Evolutionary conservation across 2,329 filamentous ascomycete genomes (phyloP), one percentile per base, ranked within the genome.

Genomic region (Beauveria medogensis): DNA sequence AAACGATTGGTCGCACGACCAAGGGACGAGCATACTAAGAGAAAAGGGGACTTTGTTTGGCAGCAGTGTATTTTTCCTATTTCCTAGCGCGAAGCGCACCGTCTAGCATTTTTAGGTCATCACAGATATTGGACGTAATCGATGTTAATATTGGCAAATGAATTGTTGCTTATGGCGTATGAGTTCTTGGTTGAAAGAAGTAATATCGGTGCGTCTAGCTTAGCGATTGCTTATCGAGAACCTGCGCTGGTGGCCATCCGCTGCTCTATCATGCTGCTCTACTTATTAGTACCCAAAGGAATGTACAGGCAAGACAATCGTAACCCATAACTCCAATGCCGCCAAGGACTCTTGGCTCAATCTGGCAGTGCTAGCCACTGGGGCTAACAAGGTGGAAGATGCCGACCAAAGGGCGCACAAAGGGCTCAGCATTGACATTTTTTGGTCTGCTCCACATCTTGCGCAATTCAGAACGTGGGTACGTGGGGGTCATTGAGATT

Each of bases 1-100:
- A 82, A 72, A 84, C 82, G 18, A 73, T 84, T 50, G 82, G 82
- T 16, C 75, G 76, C 62, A 71, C 77, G 37, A 74, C 69, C 3
- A 71, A 70, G 20, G 78, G 78, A 26, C 60, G 59, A 30, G 65
- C 64, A 22, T 67, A 64, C 51, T 55, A 56, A 50, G 53, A 40
- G 5, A 28, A 12, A 14, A 14, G 22, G 20, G 22, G 43, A 22
- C n/a, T 44, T 50, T 55, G n/a, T 50, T 51, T 16, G 18, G 30
- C 18, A 22, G 41, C 16, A 24, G 55, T 55, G 53, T 60, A 34
- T 54, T 50, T 60, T 60, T 26, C 20, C 14, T 53, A 26, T 61
- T 44, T 51, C 52, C 22, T 50, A 28, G 53, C 53, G 46, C 47
- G n/a, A 55, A 37, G 47, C 47, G 37, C 40, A 40, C 46, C 28